Percentiles rank a stretch among this genome's conserved stretches.
These are phyloP conservation scores for Fraxinus angustifolia DNA, from an alignment of 305 asterid genomes.

Conservation along the genomic window DNA sequence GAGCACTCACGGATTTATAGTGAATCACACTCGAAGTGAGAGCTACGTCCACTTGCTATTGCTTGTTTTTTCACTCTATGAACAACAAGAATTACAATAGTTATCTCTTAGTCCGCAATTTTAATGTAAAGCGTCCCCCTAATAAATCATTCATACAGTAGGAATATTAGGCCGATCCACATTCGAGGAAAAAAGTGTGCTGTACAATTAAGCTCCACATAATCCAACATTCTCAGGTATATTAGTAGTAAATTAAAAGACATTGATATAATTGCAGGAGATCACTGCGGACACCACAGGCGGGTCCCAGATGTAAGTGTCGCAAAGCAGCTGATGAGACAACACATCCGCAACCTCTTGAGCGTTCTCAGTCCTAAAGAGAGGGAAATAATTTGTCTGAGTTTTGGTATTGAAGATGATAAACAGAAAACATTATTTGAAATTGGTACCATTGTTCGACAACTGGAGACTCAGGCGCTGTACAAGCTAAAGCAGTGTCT, in stretches of 20 bases:
- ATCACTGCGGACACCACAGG: constrained; percentile 63
- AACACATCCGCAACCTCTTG: constrained; percentile 60
- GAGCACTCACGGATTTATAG: neutral
- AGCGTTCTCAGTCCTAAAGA: constrained; percentile 66
- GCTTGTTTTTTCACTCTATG: neutral
- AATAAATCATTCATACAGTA: no score
- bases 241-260: neutral
- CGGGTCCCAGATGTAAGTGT: constrained; percentile 52
- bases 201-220: neutral
- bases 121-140: no score
- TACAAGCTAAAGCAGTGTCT: constrained; percentile 54
- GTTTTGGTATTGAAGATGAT: constrained; percentile 68
- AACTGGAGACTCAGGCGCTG: constrained; percentile 40
- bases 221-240: neutral
- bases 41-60: neutral
- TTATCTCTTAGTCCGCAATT: no score
- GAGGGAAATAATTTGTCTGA: constrained; percentile 58
- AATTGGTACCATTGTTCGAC: constrained; percentile 51
- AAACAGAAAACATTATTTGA: constrained; percentile 58
- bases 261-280: constrained; percentile 48
- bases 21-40: neutral
- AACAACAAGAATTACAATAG: neutral
- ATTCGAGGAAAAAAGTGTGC: neutral
- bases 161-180: neutral
- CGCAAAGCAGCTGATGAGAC: constrained; percentile 72